phyloP scores from a whole-genome alignment of 2,329 filamentous ascomycete species.

The Monilinia fructicola region DNA sequence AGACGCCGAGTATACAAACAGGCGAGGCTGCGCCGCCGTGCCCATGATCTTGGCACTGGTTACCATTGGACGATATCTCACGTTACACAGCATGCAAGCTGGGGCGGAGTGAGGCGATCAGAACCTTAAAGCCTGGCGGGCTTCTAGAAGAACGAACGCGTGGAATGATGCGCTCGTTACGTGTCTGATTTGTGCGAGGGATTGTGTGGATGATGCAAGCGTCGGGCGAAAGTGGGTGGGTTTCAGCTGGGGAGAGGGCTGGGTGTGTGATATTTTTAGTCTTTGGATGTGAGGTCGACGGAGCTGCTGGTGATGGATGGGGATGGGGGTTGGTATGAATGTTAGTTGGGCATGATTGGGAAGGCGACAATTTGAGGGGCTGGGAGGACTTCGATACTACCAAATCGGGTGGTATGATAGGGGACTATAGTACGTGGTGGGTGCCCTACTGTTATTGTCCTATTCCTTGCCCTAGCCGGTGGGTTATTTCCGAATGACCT shows the following conservation, averaged over 20 bases:
- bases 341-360: background rate
- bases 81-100: too few species aligned
- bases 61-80: too few species aligned
- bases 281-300: too few species aligned
- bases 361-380: background rate
- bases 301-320: background rate
- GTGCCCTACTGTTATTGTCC: background rate
- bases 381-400: background rate
- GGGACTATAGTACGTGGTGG: background rate
- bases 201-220: too few species aligned
- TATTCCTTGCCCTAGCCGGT: background rate
- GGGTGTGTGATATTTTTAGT: too few species aligned
- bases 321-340: background rate
- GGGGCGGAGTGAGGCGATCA: too few species aligned
- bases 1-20: background rate
- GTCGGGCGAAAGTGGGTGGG: too few species aligned
- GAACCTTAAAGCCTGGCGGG: too few species aligned
- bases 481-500: background rate
- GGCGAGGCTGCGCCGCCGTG: constrained; percentile 4
- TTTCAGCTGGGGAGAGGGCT: too few species aligned
- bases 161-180: too few species aligned
- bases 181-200: too few species aligned
- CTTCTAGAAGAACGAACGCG: too few species aligned
- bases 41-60: background rate
- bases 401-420: background rate